These are phyloP conservation scores for Pseudocercospora vitis DNA, from an alignment of 2,329 filamentous ascomycete species.

Conservation along the genomic window DNA sequence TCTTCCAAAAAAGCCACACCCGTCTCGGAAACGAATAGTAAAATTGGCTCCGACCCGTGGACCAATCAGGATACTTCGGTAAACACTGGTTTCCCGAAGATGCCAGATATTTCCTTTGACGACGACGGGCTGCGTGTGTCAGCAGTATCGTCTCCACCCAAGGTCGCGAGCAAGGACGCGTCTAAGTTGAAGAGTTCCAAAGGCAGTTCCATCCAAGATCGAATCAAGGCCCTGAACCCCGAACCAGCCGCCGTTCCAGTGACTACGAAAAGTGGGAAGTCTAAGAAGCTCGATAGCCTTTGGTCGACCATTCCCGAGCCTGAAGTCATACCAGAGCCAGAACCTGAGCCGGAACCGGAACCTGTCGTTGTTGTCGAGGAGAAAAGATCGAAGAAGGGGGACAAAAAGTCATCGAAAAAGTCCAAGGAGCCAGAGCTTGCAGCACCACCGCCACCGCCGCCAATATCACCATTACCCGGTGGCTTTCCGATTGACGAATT, in stretches of 20 bases:
- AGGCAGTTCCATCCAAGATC: slow-evolving; percentile 52
- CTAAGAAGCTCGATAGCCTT: slow-evolving; percentile 22
- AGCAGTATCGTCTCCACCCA: slow-evolving; percentile 42
- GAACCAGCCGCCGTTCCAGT: slow-evolving; percentile 41
- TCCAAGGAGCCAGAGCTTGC: slow-evolving; percentile 25
- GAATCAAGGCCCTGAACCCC: slow-evolving; percentile 49
- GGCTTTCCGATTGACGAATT: slow-evolving; percentile 50
- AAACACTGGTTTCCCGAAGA: slow-evolving; percentile 40
- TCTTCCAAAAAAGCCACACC: slow-evolving; percentile 44
- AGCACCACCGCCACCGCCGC: slow-evolving; percentile 25
- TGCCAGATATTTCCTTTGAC: slow-evolving; percentile 46
- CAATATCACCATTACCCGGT: slow-evolving; percentile 44
- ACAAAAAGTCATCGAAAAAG: slow-evolving; percentile 25
- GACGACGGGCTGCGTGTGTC: slow-evolving; percentile 39
- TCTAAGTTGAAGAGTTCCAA: slow-evolving; percentile 47
- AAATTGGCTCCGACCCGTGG: slow-evolving; percentile 45
- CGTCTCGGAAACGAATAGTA: slow-evolving; percentile 37
- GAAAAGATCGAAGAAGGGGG: slow-evolving; percentile 31
- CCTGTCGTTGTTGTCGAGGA: slow-evolving; percentile 28
- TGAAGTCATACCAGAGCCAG: slow-evolving; percentile 24
- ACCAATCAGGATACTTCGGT: slow-evolving; percentile 46
- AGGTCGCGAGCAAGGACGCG: slow-evolving; percentile 43
- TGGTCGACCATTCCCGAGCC: slow-evolving; percentile 23
- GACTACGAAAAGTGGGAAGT: slow-evolving; percentile 33
- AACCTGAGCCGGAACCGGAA: slow-evolving; percentile 37